Evolutionary conservation across 23 red algal species (phyloP), one percentile per base, ranked within the genome.

Genomic region (Chondrus crispus): DNA sequence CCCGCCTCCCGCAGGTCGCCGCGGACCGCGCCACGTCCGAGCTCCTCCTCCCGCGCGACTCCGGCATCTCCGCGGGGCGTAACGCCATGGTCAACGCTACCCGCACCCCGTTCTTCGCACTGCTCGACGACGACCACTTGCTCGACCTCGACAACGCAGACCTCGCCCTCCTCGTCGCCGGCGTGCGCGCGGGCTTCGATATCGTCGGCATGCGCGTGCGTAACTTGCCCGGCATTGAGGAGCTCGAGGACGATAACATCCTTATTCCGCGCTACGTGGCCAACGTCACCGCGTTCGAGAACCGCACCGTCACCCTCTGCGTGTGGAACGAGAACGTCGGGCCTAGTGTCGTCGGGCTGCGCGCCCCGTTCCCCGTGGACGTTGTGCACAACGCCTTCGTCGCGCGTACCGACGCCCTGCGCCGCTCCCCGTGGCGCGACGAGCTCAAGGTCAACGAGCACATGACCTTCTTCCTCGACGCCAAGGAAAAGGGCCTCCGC

Each of bases 321-420:
- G 85, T 89, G 46, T 89, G 85, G 85, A 75, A 89, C 32, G 85
- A 89, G 72, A 89, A 89, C 57, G 69, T 45, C 35, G 85, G 85
- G 14, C 85, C 85, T 16, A 66, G 85, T 74, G 69, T 89, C 13
- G 68, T 76, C n/a, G 48, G 77, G 46, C 74, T 89, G 85, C 64
- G 85, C 22, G 66, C 58, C 26, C 66, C 85, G 12, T 57, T 89
- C 39, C 85, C 43, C 2, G 69, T 89, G 48, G 85, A 89, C 52
- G 85, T 89, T 26, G 51, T 89, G 16, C 85, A 89, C 42, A 89
- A 89, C 43, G 85, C 85, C 2, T 20, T 89, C 10, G 2, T 89
- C 54, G 85, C 69, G 30, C 64, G 68, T 60, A 62, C 49, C 38
- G 85, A 89, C n/a, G 85, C 69, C 33, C 28, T 89, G 48, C 66